These are phyloP conservation scores for Juglanconis oblonga DNA, from an alignment of 2,329 filamentous ascomycete genomes.

Conservation along the genomic window DNA sequence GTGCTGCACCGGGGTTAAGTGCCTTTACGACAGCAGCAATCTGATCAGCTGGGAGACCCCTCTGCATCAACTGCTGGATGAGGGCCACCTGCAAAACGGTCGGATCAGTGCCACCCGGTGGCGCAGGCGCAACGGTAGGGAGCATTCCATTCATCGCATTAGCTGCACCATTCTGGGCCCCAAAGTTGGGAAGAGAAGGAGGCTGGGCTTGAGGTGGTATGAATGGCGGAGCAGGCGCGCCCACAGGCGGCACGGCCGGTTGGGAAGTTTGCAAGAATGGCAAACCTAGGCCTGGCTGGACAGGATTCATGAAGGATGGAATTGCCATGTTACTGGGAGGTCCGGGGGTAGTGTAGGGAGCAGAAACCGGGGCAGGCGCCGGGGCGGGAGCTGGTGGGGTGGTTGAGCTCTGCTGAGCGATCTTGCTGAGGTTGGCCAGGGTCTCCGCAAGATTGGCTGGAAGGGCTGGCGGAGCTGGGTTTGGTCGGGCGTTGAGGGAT, in stretches of 20 bases:
- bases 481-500: conserved; percentile 31
- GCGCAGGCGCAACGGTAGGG: conserved; percentile 31
- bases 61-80: conserved; percentile 71
- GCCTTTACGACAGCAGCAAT: conserved; percentile 60
- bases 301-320: conserved; percentile 20
- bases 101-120: conserved; percentile 37
- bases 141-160: conserved; percentile 36
- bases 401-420: conserved; percentile 70
- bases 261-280: conserved; percentile 35
- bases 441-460: conserved; percentile 68
- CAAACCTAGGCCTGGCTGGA: conserved; percentile 22
- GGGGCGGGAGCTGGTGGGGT: conserved; percentile 35
- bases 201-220: conserved; percentile 31
- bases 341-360: conserved; percentile 26
- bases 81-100: conserved; percentile 69
- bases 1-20: conserved; percentile 35
- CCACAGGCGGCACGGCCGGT: conserved; percentile 56
- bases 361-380: conserved; percentile 26
- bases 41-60: conserved; percentile 75
- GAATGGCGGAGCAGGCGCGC: conserved; percentile 40
- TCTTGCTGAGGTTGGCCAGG: conserved; percentile 75
- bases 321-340: conserved; percentile 26
- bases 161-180: conserved; percentile 27
- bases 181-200: conserved; percentile 27
- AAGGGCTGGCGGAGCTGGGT: conserved; percentile 40